Evolutionary conservation across 2,329 filamentous ascomycete species (phyloP).

Genomic region (Celoporthe dispersa): DNA sequence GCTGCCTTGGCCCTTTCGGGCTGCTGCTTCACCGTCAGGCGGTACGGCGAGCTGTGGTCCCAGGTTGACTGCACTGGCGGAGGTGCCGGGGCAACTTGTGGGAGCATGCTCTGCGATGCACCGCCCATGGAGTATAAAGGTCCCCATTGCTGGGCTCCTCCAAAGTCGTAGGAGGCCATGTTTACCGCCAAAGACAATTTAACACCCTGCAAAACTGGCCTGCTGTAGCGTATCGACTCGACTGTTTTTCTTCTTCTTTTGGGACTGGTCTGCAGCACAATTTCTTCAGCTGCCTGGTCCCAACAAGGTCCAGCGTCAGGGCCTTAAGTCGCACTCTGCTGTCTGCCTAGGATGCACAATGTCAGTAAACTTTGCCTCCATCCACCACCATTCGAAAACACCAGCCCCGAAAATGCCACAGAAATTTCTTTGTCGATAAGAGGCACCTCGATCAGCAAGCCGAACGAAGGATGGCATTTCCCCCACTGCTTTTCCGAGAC

Average conservation of each 20-base stretch:
- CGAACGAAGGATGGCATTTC: neutral
- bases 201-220: neutral
- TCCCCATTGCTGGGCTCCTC: constrained; percentile 20
- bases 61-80: constrained; percentile 14
- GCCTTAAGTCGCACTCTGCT: neutral
- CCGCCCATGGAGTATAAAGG: constrained; percentile 24
- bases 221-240: neutral
- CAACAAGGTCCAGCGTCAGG: neutral
- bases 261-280: neutral
- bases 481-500: neutral
- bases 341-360: neutral
- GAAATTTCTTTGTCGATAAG: too few relatives aligned
- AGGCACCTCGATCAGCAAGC: neutral
- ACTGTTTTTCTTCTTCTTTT: neutral
- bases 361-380: neutral
- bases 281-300: neutral
- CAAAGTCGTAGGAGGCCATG: constrained; percentile 29
- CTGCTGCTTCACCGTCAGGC: constrained; percentile 29
- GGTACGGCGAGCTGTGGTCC: constrained; percentile 27
- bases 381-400: neutral
- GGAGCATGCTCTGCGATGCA: constrained; percentile 21
- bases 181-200: neutral
- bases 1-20: constrained; percentile 30
- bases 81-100: constrained; percentile 19
- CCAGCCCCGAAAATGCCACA: neutral